Evolutionary conservation across 78 protist species (phyloP).

Genomic region (Monocercomonoides exilis): DNA sequence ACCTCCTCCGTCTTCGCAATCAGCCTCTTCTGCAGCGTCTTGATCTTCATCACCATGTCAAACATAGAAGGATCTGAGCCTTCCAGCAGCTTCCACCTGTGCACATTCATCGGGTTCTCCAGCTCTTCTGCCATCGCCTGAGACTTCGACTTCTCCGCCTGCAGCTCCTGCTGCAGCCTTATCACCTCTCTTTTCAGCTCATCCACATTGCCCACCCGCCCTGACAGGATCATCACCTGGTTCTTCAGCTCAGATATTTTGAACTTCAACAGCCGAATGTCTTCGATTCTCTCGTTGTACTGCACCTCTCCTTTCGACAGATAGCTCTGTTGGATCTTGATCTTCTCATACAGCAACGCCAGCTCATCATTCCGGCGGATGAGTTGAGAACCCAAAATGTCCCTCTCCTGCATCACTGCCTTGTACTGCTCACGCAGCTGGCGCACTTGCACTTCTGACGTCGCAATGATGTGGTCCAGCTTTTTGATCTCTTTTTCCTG

Average conservation of each 20-base stretch:
- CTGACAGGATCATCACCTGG: conserved; percentile 3
- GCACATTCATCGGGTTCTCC: conserved; percentile 79
- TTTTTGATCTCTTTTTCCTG: conserved; percentile 47
- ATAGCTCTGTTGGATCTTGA: conserved; percentile 62
- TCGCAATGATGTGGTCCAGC: conserved; percentile 54
- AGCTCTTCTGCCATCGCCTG: conserved; percentile 63
- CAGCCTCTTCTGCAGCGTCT: conserved; percentile 73
- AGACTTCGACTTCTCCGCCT: conserved; percentile 58
- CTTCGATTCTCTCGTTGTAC: conserved; percentile 47
- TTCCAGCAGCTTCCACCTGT: conserved; percentile 66
- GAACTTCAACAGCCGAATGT: conserved; percentile 54
- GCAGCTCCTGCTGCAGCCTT: conserved; percentile 65
- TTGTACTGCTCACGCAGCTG: conserved; percentile 59
- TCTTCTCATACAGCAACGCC: conserved; percentile 76
- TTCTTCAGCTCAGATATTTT: conserved; percentile 4
- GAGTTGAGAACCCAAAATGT: conserved; percentile 72
- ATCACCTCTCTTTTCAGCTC: conserved; percentile 39
- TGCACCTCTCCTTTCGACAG: conserved; percentile 71
- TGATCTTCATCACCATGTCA: conserved; percentile 72
- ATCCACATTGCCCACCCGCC: background rate
- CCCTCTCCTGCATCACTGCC: conserved; percentile 61
- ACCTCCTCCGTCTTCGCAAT: conserved; percentile 70
- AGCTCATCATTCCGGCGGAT: conserved; percentile 85
- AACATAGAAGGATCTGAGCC: conserved; percentile 56
- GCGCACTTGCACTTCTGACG: conserved; percentile 50